Evolutionary conservation across 2,329 filamentous ascomycete species (phyloP).

Genomic region (Fusarium hostae): DNA sequence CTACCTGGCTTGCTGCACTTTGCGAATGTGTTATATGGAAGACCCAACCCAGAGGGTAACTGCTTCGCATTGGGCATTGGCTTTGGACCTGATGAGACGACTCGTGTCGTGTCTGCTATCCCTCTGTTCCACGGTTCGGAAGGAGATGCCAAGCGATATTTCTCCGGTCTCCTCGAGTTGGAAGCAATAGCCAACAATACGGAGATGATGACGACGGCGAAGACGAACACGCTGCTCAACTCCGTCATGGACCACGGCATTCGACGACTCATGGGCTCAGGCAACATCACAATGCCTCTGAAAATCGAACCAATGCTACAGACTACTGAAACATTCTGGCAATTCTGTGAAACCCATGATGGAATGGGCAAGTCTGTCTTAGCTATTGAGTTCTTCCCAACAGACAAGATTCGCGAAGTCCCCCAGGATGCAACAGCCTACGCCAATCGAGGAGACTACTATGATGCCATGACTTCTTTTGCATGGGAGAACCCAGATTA

Average conservation of each 20-base stretch:
- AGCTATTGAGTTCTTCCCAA: conserved; percentile 57
- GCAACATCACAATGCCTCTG: conserved; percentile 51
- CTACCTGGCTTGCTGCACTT: conserved; percentile 39
- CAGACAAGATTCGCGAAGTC: conserved; percentile 52
- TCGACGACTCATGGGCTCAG: conserved; percentile 41
- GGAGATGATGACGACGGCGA: conserved; percentile 34
- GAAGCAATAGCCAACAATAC: conserved; percentile 15
- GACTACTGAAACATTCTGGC: conserved; percentile 46
- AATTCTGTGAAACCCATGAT: conserved; percentile 32
- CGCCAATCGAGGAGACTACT: conserved; percentile 57
- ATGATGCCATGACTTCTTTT: conserved; percentile 55
- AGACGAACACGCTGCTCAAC: conserved; percentile 42
- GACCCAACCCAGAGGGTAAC: conserved; percentile 30
- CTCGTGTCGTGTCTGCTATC: conserved; percentile 32
- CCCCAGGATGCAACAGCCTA: conserved; percentile 54
- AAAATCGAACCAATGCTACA: conserved; percentile 42
- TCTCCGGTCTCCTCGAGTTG: conserved; percentile 33
- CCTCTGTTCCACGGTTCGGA: conserved; percentile 38
- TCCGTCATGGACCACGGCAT: conserved; percentile 41
- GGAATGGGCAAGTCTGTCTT: conserved; percentile 40
- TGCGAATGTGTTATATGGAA: conserved; percentile 38
- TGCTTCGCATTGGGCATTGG: conserved; percentile 43
- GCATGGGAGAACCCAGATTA: conserved; percentile 54
- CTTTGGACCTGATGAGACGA: conserved; percentile 27
- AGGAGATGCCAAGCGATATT: conserved; percentile 29